Base-by-base conservation (phyloP, 345 rosid species). In the Odontarrhena argentea region DNA sequence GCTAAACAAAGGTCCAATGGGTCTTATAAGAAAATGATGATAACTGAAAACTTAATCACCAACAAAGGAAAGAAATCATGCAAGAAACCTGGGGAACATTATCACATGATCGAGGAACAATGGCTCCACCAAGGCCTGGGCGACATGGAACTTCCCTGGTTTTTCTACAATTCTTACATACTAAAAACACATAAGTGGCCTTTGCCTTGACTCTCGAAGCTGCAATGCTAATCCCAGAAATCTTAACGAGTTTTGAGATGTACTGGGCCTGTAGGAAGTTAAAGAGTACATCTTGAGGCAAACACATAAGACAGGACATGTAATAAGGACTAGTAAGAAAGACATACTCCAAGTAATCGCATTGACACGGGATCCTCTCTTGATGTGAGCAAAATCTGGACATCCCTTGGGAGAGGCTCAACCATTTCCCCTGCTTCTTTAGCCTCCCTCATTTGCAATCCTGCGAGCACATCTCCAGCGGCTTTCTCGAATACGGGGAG, bases 171-270 rank as follows among this genome's bases (percentile, higher is more conserved):
- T 94, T 91, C 85, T 84, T 91, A 61, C 99, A 94, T 25, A 89
- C 85, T 60, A 94, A 63, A 76, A 83, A 86, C 49, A 94, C 95
- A 56, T 86, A 85, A 55, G 94, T 94, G 3, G 99, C 95, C 71
- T 91, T 91, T 13, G 97, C 99, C 82, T 91, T 94, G 12, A 90
- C 85, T 68, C 96, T 86, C 9, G 99, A 94, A 78, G 99, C 99
- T 63, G 97, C 85, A 68, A 94, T 91, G 22, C 96, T 86, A 42
- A 91, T 94, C 70, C 99, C 99, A 58, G 91, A 70, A 60, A 94
- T 88, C 77, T 88, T 94, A 15, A 94, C 85, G 67, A 94, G 68
- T 60, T 86, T 94, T 3, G 97, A 94, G 8, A 94, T 94, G 74
- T 78, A 87, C 43, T 82, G 91, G 34, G 99, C 97, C 99, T 94